These are phyloP conservation scores for Clitoria ternatea DNA, from an alignment of 306 rosid species.

Conservation along the genomic window DNA sequence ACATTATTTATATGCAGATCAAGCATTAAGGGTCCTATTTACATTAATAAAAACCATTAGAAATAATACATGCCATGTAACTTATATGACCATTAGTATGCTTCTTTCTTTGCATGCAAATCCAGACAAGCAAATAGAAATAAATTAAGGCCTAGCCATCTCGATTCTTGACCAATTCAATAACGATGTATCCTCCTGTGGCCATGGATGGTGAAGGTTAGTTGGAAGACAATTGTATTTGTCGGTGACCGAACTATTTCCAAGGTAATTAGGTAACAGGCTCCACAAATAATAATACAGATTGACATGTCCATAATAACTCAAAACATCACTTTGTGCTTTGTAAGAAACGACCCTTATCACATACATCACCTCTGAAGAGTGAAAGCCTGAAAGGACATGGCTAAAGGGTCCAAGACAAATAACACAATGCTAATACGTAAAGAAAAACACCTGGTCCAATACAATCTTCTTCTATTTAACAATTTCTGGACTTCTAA, in stretches of 20 bases:
- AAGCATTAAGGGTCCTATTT: background rate
- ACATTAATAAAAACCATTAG: background rate
- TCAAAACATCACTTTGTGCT: background rate
- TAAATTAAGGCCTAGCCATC: background rate
- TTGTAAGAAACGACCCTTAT: background rate
- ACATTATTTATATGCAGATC: background rate
- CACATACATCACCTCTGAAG: background rate
- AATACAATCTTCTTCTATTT: slow-evolving; percentile 26
- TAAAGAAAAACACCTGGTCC: slow-evolving; percentile 17
- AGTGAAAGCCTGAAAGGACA: background rate
- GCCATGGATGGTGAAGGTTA: background rate
- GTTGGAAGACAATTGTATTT: background rate
- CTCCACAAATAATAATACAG: background rate
- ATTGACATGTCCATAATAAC: background rate
- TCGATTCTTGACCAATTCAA: background rate
- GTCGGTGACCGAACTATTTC: background rate
- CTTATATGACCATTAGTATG: background rate
- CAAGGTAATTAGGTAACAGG: background rate
- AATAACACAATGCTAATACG: slow-evolving; percentile 7
- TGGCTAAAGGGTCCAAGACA: background rate
- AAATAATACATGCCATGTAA: background rate
- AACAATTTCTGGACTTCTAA: slow-evolving; percentile 27
- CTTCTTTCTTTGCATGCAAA: background rate
- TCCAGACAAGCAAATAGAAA: background rate
- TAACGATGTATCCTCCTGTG: background rate